phyloP scores from a whole-genome alignment of 1,284 basidiomycete species.

The Meira miltonrushii region DNA sequence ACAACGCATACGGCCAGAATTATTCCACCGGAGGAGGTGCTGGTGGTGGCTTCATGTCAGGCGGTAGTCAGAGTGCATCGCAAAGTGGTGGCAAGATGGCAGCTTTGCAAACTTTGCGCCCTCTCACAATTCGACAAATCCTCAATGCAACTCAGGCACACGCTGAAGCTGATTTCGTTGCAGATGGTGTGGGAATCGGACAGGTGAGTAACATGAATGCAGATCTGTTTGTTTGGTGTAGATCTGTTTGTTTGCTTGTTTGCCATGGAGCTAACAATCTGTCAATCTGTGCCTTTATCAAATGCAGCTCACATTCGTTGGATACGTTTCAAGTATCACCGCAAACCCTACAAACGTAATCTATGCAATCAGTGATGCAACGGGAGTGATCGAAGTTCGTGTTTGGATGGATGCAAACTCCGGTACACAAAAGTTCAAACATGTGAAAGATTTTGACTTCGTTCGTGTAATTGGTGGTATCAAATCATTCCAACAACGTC shows the following conservation, averaged over 20 bases:
- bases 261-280: slow-evolving; percentile 2
- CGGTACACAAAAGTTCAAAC: slow-evolving; percentile 54
- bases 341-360: slow-evolving; percentile 74
- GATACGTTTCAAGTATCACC: slow-evolving; percentile 67
- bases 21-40: slow-evolving; percentile 35
- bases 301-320: slow-evolving; percentile 64
- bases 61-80: slow-evolving; percentile 11
- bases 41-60: slow-evolving; percentile 31
- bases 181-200: slow-evolving; percentile 74
- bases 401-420: slow-evolving; percentile 74
- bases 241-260: too few relatives aligned
- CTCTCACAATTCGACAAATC: slow-evolving; percentile 79
- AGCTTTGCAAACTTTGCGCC: slow-evolving; percentile 56
- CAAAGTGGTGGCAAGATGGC: slow-evolving; percentile 3
- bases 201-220: slow-evolving; percentile 66
- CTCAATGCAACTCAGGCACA: slow-evolving; percentile 72
- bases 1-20: slow-evolving; percentile 34
- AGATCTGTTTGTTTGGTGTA: background rate
- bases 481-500: slow-evolving; percentile 77
- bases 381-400: slow-evolving; percentile 78
- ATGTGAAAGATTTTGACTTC: slow-evolving; percentile 66
- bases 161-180: slow-evolving; percentile 77
- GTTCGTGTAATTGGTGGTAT: slow-evolving; percentile 84
- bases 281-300: background rate
- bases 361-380: slow-evolving; percentile 81